phyloP scores from a whole-genome alignment of 2,329 filamentous ascomycete species.

The Fonsecaea pedrosoi region DNA sequence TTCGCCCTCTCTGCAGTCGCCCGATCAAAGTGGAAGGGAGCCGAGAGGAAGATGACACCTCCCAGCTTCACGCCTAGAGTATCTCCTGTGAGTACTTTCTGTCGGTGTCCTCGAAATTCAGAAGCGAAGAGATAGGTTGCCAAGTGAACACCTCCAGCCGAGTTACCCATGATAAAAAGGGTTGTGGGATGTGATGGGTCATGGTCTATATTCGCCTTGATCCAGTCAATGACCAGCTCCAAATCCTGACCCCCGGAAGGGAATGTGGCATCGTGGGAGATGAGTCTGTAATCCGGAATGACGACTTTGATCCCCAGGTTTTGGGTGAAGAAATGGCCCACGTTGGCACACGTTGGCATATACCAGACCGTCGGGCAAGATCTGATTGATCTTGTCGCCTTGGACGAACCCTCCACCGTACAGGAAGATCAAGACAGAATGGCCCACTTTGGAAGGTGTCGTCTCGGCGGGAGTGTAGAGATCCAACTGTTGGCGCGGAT shows the following conservation, averaged over 20 bases:
- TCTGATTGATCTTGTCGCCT: slow-evolving; percentile 45
- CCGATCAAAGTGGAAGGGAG: slow-evolving; percentile 12
- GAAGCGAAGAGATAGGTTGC: slow-evolving; percentile 46
- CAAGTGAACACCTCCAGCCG: slow-evolving; percentile 50
- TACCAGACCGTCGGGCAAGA: slow-evolving; percentile 39
- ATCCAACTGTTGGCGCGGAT: slow-evolving; percentile 50
- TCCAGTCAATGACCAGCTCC: slow-evolving; percentile 47
- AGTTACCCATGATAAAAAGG: slow-evolving; percentile 51
- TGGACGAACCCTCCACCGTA: slow-evolving; percentile 51
- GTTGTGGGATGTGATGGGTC: slow-evolving; percentile 43
- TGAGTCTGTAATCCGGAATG: slow-evolving; percentile 50
- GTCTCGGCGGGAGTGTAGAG: slow-evolving; percentile 50
- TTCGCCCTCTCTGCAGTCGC: slow-evolving; percentile 10
- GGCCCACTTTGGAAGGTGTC: slow-evolving; percentile 37
- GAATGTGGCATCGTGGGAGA: slow-evolving; percentile 49
- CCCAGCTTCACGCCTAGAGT: neutral
- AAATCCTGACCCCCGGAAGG: slow-evolving; percentile 53
- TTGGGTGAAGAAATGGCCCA: slow-evolving; percentile 51
- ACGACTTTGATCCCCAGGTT: slow-evolving; percentile 46
- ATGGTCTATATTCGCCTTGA: slow-evolving; percentile 37
- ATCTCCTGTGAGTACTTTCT: neutral
- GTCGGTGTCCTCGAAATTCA: slow-evolving; percentile 20
- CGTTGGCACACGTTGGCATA: slow-evolving; percentile 49
- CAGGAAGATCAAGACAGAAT: slow-evolving; percentile 52
- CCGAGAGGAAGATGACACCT: slow-evolving; percentile 12